Evolutionary conservation across 1,284 basidiomycete genomes (phyloP).

Genomic region (Limonomyces culmigenus): DNA sequence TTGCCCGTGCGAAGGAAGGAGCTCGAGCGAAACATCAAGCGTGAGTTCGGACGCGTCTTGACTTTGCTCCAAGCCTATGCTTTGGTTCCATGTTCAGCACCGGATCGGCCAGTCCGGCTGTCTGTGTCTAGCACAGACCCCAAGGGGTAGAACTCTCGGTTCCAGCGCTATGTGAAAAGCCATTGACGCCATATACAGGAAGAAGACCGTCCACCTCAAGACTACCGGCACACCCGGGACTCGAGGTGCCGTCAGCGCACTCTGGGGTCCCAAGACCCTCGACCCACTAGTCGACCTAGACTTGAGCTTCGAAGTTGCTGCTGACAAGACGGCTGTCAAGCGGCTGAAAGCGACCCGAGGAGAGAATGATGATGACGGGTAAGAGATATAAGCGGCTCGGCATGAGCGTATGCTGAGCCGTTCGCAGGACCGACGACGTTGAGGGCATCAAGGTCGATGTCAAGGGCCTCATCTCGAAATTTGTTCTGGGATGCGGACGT

Average conservation of each 20-base stretch:
- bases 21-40: constrained; percentile 77
- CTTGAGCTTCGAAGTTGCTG: constrained; percentile 53
- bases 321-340: constrained; percentile 29
- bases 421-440: constrained; percentile 5
- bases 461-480: constrained; percentile 68
- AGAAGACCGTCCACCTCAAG: constrained; percentile 56
- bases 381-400: constrained; percentile 1
- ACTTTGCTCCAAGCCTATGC: constrained; percentile 81
- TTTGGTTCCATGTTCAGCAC: constrained; percentile 54
- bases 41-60: constrained; percentile 81
- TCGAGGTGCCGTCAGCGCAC: constrained; percentile 48
- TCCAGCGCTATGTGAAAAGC: background rate
- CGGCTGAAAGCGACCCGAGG: constrained; percentile 12
- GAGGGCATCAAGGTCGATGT: constrained; percentile 35
- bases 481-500: constrained; percentile 54
- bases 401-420: background rate
- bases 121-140: constrained; percentile 60
- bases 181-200: constrained; percentile 22
- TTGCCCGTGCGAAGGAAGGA: constrained; percentile 90
- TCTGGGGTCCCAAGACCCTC: constrained; percentile 78
- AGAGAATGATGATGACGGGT: constrained; percentile 12
- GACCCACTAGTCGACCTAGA: constrained; percentile 64
- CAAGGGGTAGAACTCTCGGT: constrained; percentile 41
- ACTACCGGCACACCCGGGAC: constrained; percentile 53
- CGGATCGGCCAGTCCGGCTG: constrained; percentile 47